A percentile compares a stretch with the other conserved stretches of the same genome.
phyloP scores from a whole-genome alignment of 2,329 filamentous ascomycete genomes.

The Madurella fahalii region DNA sequence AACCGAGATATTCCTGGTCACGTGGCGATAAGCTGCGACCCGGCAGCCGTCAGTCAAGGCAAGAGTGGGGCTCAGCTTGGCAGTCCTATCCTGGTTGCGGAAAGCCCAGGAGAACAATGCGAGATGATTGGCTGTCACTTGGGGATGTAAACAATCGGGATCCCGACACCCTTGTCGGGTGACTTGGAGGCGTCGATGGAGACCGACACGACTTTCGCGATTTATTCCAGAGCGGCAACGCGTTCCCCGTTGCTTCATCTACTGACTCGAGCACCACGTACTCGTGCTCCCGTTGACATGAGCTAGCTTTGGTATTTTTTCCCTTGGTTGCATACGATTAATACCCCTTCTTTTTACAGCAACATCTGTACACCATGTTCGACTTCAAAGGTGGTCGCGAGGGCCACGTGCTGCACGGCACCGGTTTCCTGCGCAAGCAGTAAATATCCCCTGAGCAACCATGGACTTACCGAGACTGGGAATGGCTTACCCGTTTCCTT shows the following conservation, averaged over 20 bases:
- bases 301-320: not conserved
- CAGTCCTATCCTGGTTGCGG: not conserved
- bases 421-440: conserved; percentile 1
- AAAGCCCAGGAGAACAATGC: not conserved
- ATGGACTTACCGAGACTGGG: not conserved
- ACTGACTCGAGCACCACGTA: not conserved
- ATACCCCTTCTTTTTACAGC: conserved; percentile 7
- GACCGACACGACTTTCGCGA: conserved; percentile 13
- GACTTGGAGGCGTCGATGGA: conserved; percentile 5
- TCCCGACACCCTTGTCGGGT: conserved; percentile 4
- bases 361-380: conserved; percentile 5
- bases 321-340: conserved; percentile 4
- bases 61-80: not conserved
- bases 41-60: not conserved
- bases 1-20: conserved; percentile 19
- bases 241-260: conserved; percentile 3
- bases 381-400: conserved; percentile 5
- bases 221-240: conserved; percentile 8
- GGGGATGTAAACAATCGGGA: conserved; percentile 24
- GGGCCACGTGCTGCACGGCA: conserved; percentile 3
- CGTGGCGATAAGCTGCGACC: conserved; percentile 21
- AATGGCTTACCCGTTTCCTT: not conserved
- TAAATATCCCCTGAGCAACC: not conserved
- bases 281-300: not conserved
- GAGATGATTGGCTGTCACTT: conserved; percentile 19